Percentiles rank a stretch among this genome's conserved stretches.
Conservation (phyloP, 2,329 filamentous ascomycete species). For the Hymenotorrendiella dingleyae region DNA sequence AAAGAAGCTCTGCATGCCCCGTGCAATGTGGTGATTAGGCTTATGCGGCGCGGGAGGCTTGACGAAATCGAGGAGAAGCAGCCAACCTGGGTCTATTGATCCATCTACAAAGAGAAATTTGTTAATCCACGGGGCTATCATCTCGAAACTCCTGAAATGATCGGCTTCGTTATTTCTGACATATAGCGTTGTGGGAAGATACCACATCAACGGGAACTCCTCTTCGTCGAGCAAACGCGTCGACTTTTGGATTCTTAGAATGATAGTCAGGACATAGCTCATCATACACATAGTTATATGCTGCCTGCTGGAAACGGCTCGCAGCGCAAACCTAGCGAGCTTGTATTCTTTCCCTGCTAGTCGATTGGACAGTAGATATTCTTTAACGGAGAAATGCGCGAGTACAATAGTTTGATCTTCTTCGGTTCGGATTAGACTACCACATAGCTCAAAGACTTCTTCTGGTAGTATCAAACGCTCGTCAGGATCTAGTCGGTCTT, state of each 20-base stretch:
- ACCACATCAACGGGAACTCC: background rate
- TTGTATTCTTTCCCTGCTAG: background rate
- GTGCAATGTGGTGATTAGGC: background rate
- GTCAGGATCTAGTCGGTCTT: background rate
- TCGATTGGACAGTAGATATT: conserved; percentile 25
- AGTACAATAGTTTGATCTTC: conserved; percentile 6
- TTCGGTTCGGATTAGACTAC: background rate
- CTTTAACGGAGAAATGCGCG: conserved; percentile 29
- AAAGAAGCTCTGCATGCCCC: background rate
- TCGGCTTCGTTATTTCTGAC: background rate
- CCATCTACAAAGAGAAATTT: background rate
- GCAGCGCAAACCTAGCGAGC: background rate
- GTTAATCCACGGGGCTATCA: background rate
- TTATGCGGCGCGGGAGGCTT: background rate
- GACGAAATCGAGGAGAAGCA: background rate
- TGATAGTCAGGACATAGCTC: background rate
- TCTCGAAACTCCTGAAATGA: background rate
- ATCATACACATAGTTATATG: background rate
- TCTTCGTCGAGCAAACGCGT: background rate
- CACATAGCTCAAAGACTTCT: background rate
- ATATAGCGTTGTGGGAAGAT: too few relatives aligned
- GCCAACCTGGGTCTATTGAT: background rate
- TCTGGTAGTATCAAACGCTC: background rate
- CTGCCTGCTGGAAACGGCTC: background rate
- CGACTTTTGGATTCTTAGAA: background rate